A percentile compares a stretch with the other conserved stretches of the same genome.
These are phyloP conservation scores for Linnemannia hyalina DNA, from an alignment of 192 early-diverging fungal genomes.

Conservation along the genomic window DNA sequence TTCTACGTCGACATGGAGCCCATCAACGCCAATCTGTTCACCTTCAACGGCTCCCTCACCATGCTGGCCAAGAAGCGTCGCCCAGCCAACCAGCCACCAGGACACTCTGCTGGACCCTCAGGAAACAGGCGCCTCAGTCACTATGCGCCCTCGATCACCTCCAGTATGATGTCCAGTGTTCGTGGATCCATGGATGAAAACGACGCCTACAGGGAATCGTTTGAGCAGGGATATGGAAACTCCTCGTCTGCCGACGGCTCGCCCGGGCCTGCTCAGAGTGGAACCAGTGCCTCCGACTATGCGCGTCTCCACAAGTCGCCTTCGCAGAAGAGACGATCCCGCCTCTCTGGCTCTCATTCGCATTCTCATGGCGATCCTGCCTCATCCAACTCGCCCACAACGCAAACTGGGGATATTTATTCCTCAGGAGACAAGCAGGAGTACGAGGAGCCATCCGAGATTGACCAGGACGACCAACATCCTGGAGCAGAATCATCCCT, in stretches of 20 bases:
- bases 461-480: conserved; percentile 11
- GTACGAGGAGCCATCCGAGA: conserved; percentile 20
- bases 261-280: conserved; percentile 27
- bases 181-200: conserved; percentile 48
- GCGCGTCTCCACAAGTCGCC: conserved; percentile 40
- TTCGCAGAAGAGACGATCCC: conserved; percentile 25
- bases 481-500: conserved; percentile 10
- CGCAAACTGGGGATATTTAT: background rate
- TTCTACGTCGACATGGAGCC: conserved; percentile 81
- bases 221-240: background rate
- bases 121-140: conserved; percentile 29
- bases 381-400: background rate
- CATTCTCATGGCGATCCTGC: background rate
- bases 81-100: background rate
- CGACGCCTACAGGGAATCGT: conserved; percentile 4
- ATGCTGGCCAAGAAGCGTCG: conserved; percentile 46
- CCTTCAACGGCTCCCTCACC: conserved; percentile 79
- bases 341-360: conserved; percentile 4
- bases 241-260: background rate
- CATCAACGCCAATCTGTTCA: conserved; percentile 84
- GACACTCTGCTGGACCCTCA: conserved; percentile 2
- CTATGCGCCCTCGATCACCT: conserved; percentile 49
- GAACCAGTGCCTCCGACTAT: conserved; percentile 51
- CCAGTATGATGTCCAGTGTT: conserved; percentile 50
- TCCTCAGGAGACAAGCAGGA: conserved; percentile 30